These are phyloP conservation scores for Sporisorium sorghi DNA, from an alignment of 1,284 basidiomycete species.

Conservation along the genomic window DNA sequence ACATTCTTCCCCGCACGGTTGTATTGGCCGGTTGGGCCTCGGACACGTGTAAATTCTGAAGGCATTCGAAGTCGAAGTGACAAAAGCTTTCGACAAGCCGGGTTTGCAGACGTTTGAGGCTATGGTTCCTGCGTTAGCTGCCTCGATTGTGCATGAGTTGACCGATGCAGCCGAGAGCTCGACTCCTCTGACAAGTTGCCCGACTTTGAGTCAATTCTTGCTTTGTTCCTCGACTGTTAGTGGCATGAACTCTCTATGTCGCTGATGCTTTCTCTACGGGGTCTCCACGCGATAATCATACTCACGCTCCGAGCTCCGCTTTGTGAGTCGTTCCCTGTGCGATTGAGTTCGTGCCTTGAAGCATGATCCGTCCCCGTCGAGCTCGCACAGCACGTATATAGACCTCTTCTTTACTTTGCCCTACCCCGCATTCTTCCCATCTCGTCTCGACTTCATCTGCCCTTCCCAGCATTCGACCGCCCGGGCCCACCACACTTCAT, in stretches of 20 bases:
- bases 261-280: slow-evolving; percentile 10
- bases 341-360: not conserved
- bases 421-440: slow-evolving; percentile 22
- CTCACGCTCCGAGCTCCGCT: not conserved
- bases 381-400: slow-evolving; percentile 20
- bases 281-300: slow-evolving; percentile 11
- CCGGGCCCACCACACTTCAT: not conserved
- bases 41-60: too few relatives aligned
- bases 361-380: not conserved
- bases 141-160: not conserved
- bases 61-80: too few relatives aligned
- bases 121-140: not conserved
- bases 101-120: too few relatives aligned
- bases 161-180: not conserved
- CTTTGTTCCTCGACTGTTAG: not conserved
- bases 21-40: too few relatives aligned
- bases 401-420: slow-evolving; percentile 6
- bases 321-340: not conserved
- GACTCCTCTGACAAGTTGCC: not conserved
- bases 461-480: slow-evolving; percentile 3
- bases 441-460: slow-evolving; percentile 5
- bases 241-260: slow-evolving; percentile 6
- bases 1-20: not conserved
- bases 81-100: too few relatives aligned
- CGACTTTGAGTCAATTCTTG: not conserved